Evolutionary conservation across 2,329 filamentous ascomycete species (phyloP).

Genomic region (Diaporthe citrichinensis): DNA sequence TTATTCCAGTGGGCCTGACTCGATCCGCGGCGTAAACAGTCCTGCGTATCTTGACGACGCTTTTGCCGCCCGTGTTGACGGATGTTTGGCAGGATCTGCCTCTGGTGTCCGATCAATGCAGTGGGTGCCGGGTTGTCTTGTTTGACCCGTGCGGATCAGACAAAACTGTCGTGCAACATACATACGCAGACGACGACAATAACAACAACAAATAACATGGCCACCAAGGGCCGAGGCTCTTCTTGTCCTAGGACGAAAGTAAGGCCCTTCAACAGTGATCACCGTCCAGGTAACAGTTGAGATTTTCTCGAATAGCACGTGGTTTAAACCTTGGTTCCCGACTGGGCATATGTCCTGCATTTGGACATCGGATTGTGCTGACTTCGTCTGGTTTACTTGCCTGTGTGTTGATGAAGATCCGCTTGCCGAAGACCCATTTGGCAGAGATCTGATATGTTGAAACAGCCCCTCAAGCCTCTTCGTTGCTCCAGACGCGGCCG

Average conservation of each 20-base stretch:
- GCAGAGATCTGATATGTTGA: slow-evolving; percentile 47
- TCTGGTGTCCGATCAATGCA: slow-evolving; percentile 19
- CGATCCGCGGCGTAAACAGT: not conserved
- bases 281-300: slow-evolving; percentile 19
- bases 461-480: slow-evolving; percentile 53
- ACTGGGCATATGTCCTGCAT: slow-evolving; percentile 12
- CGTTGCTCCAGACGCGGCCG: slow-evolving; percentile 49
- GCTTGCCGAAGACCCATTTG: slow-evolving; percentile 27
- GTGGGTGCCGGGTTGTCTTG: slow-evolving; percentile 29
- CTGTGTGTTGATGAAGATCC: slow-evolving; percentile 4
- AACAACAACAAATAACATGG: not conserved
- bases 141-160: slow-evolving; percentile 47
- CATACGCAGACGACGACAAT: slow-evolving; percentile 22
- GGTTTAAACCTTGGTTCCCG: slow-evolving; percentile 23
- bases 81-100: slow-evolving; percentile 31
- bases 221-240: not conserved
- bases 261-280: slow-evolving; percentile 4
- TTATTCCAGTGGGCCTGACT: slow-evolving; percentile 18
- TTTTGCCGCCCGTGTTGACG: slow-evolving; percentile 5
- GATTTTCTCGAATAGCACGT: slow-evolving; percentile 11
- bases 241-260: not conserved
- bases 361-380: slow-evolving; percentile 1
- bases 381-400: slow-evolving; percentile 20
- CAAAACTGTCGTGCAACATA: slow-evolving; percentile 44
- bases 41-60: slow-evolving; percentile 12